Evolutionary conservation across 768 basidiomycete genomes (phyloP).

Genomic region (Lactarius quietus): DNA sequence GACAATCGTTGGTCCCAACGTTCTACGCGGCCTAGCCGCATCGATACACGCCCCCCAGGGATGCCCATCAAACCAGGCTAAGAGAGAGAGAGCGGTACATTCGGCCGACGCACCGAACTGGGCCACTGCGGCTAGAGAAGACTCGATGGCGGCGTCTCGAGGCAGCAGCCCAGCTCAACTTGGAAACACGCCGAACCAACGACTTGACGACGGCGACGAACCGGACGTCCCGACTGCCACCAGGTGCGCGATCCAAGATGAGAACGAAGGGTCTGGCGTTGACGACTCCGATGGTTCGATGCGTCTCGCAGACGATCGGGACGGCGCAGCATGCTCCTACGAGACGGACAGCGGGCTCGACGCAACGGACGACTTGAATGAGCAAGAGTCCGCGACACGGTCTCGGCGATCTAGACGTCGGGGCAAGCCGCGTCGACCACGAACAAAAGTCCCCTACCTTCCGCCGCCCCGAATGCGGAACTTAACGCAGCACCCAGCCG

Average conservation of each 20-base stretch:
- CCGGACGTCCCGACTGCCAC: not conserved
- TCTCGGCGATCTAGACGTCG: constrained; percentile 10
- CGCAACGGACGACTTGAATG: constrained; percentile 3
- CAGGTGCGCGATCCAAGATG: constrained; percentile 17
- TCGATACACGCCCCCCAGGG: constrained; percentile 11
- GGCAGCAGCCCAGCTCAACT: not conserved
- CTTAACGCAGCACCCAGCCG: not conserved
- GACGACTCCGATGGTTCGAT: constrained; percentile 14
- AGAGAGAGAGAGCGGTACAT: not conserved
- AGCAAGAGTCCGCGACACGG: not conserved
- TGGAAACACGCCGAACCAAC: not conserved
- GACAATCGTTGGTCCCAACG: not conserved
- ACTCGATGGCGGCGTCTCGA: not conserved
- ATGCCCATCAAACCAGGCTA: not conserved
- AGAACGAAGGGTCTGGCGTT: constrained; percentile 1
- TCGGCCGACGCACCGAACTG: constrained; percentile 16
- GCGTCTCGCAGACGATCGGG: constrained; percentile 13
- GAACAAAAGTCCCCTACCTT: constrained; percentile 9
- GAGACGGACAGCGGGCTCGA: constrained; percentile 7
- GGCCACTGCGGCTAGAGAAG: constrained; percentile 14
- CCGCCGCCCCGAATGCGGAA: constrained; percentile 19
- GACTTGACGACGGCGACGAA: not conserved
- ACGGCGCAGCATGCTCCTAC: not conserved
- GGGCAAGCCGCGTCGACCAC: constrained; percentile 10
- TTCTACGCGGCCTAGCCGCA: constrained; percentile 1